Percentiles rank a stretch among this genome's conserved stretches.
These are phyloP conservation scores for Sporothrix euskadiensis DNA, from an alignment of 2,329 filamentous ascomycete genomes.

Conservation along the genomic window DNA sequence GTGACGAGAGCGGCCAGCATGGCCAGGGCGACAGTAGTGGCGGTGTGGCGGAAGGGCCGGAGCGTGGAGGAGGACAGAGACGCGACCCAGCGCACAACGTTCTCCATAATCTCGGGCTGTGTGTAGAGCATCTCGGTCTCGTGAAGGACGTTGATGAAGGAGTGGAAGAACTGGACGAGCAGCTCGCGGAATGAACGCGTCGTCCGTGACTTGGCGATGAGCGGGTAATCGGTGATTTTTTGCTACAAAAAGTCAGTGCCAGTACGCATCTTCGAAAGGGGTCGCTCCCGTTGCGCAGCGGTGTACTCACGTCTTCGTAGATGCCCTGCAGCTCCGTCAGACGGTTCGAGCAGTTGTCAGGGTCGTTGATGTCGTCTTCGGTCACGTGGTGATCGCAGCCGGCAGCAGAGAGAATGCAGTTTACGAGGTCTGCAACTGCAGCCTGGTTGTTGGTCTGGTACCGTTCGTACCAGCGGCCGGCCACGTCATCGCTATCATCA, in stretches of 20 bases:
- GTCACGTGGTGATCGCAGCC: constrained; percentile 80
- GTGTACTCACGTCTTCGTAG: constrained; percentile 70
- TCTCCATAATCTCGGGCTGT: constrained; percentile 77
- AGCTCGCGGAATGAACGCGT: constrained; percentile 75
- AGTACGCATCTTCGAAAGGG: background rate
- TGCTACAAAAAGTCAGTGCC: constrained; percentile 47
- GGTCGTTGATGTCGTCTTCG: constrained; percentile 81
- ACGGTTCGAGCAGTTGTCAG: constrained; percentile 78
- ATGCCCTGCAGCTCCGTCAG: constrained; percentile 84
- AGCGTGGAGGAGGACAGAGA: constrained; percentile 87
- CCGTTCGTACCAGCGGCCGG: constrained; percentile 60
- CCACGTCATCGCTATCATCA: constrained; percentile 56
- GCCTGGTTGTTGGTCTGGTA: constrained; percentile 57
- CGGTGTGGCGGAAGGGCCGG: constrained; percentile 90
- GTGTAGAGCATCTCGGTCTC: constrained; percentile 80
- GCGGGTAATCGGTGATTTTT: constrained; percentile 85
- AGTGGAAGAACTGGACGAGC: constrained; percentile 75
- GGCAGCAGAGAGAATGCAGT: constrained; percentile 68
- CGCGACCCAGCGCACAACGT: constrained; percentile 84
- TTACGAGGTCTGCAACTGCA: constrained; percentile 64
- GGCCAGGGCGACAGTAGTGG: constrained; percentile 78
- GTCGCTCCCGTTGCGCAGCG: too few relatives aligned
- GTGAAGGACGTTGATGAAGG: constrained; percentile 75
- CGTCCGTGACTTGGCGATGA: constrained; percentile 78
- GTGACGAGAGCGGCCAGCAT: constrained; percentile 72